A percentile compares a stretch with the other conserved stretches of the same genome.
These are phyloP conservation scores for Leucogyrophana mollusca DNA, from an alignment of 768 basidiomycete species.

Conservation along the genomic window DNA sequence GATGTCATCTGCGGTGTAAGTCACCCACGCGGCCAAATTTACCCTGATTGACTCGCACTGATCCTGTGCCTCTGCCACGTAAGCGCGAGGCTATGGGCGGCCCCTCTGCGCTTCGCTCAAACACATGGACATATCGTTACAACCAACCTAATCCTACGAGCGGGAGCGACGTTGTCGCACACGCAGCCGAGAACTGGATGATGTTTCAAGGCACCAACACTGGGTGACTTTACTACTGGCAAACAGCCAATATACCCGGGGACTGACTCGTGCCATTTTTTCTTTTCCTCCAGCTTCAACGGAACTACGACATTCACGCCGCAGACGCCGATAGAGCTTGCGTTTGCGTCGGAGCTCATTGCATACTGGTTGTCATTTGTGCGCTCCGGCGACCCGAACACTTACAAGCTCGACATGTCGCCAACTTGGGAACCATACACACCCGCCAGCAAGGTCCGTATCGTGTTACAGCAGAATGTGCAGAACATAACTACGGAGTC, in stretches of 20 bases:
- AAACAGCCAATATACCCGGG: no score
- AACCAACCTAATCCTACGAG: slow-evolving; percentile 52
- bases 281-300: slow-evolving; percentile 37
- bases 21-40: slow-evolving; percentile 1
- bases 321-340: slow-evolving; percentile 42
- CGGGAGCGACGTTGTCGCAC: slow-evolving; percentile 35
- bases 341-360: slow-evolving; percentile 58
- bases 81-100: slow-evolving; percentile 47
- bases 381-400: slow-evolving; percentile 54
- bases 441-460: slow-evolving; percentile 28
- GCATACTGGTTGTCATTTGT: slow-evolving; percentile 71
- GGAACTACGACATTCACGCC: slow-evolving; percentile 50
- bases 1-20: slow-evolving; percentile 54
- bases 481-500: slow-evolving; percentile 28
- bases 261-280: background rate
- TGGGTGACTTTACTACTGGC: slow-evolving; percentile 36
- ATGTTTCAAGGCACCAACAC: slow-evolving; percentile 63
- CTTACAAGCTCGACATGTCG: slow-evolving; percentile 48
- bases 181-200: slow-evolving; percentile 68
- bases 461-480: slow-evolving; percentile 44
- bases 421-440: slow-evolving; percentile 48
- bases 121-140: slow-evolving; percentile 57
- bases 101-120: slow-evolving; percentile 32
- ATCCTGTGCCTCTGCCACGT: background rate
- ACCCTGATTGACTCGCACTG: slow-evolving; percentile 4